These are phyloP conservation scores for Hypoxylon fragiforme DNA, from an alignment of 495 filamentous ascomycete genomes.

Conservation along the genomic window DNA sequence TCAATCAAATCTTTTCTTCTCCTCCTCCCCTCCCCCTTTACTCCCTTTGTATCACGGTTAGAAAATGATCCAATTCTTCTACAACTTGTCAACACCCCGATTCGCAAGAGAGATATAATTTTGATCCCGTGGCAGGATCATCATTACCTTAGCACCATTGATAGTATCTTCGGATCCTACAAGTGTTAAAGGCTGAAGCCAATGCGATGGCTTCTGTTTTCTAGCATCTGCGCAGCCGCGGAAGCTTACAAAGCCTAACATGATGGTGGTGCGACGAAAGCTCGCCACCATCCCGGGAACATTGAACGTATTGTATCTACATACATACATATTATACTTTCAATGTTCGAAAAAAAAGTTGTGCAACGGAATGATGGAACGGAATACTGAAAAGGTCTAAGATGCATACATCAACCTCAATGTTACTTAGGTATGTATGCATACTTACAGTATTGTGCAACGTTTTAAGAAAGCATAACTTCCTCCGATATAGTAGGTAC, in stretches of 20 bases:
- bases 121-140: constrained; percentile 13
- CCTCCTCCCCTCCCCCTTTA: not conserved
- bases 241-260: constrained; percentile 18
- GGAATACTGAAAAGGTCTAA: constrained; percentile 13
- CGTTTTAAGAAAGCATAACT: constrained; percentile 13
- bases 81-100: constrained; percentile 8
- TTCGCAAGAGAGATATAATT: constrained; percentile 7
- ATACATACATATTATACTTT: too few relatives aligned
- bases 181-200: constrained; percentile 4
- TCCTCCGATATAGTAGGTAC: constrained; percentile 25
- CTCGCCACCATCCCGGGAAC: constrained; percentile 28
- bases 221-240: not conserved
- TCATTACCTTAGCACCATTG: constrained; percentile 5
- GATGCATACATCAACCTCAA: too few relatives aligned
- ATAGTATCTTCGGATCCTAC: not conserved
- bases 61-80: not conserved
- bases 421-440: too few relatives aligned
- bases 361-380: constrained; percentile 24
- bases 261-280: constrained; percentile 31
- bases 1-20: not conserved
- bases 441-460: constrained; percentile 8
- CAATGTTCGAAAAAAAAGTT: constrained; percentile 8
- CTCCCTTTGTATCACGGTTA: too few relatives aligned
- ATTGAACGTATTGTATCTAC: too few relatives aligned
- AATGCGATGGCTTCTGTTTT: constrained; percentile 15